Percentiles rank a stretch among this genome's conserved stretches.
These are phyloP conservation scores for Rasamsonia emersonii DNA, from an alignment of 2,329 filamentous ascomycete species.

Conservation along the genomic window DNA sequence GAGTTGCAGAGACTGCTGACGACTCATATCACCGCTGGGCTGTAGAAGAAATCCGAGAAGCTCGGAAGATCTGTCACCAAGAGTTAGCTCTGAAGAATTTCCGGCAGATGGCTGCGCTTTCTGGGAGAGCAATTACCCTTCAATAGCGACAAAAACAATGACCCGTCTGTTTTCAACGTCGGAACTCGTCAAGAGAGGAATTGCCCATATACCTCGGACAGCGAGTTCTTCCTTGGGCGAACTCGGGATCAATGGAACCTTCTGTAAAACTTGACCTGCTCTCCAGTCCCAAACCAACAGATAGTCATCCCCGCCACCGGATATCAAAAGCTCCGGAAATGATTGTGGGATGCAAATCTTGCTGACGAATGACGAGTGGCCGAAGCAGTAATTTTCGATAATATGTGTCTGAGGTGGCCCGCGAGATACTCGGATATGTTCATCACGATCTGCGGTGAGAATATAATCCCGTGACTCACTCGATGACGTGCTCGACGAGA, in stretches of 20 bases:
- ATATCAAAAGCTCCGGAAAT: constrained; percentile 59
- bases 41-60: constrained; percentile 57
- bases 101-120: too few species aligned
- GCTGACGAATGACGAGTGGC: constrained; percentile 77
- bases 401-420: constrained; percentile 75
- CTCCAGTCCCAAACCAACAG: constrained; percentile 80
- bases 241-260: constrained; percentile 18
- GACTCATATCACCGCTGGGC: constrained; percentile 42
- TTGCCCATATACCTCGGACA: constrained; percentile 45
- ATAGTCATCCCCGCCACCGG: constrained; percentile 75
- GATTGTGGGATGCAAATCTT: constrained; percentile 57
- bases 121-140: constrained; percentile 46
- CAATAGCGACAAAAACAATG: constrained; percentile 45
- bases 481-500: constrained; percentile 40
- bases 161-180: constrained; percentile 9
- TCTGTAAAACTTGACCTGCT: constrained; percentile 24
- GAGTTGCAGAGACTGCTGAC: constrained; percentile 45
- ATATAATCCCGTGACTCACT: constrained; percentile 48
- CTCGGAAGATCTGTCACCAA: constrained; percentile 55
- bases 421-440: constrained; percentile 82
- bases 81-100: constrained; percentile 10
- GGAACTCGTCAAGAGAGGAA: constrained; percentile 17
- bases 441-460: constrained; percentile 60
- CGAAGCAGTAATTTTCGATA: constrained; percentile 82
- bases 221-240: constrained; percentile 25